These are phyloP conservation scores for Suillus clintonianus DNA, from an alignment of 768 basidiomycete species.

Conservation along the genomic window DNA sequence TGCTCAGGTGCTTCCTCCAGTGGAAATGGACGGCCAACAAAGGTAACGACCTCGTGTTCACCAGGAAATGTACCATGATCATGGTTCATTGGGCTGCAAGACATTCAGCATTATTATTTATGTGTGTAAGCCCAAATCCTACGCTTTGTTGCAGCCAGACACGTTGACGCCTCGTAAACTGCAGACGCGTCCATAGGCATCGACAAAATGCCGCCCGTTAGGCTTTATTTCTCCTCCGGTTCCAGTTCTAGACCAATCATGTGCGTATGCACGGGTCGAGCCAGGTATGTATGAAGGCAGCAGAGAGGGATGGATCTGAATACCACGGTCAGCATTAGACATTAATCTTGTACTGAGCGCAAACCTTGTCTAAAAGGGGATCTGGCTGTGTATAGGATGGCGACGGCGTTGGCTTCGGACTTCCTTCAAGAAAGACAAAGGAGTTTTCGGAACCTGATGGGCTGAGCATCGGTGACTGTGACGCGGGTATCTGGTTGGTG, in stretches of 20 bases:
- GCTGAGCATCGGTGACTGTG: conserved; percentile 20
- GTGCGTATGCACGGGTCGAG: conserved; percentile 55
- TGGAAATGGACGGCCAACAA: conserved; percentile 90
- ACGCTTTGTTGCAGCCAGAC: conserved; percentile 83
- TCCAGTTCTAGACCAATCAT: conserved; percentile 65
- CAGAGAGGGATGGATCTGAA: conserved; percentile 50
- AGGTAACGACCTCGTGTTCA: conserved; percentile 67
- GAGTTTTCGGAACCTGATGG: conserved; percentile 44
- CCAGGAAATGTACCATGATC: conserved; percentile 69
- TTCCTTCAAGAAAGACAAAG: conserved; percentile 47
- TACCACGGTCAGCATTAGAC: background rate
- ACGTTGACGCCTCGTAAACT: conserved; percentile 84
- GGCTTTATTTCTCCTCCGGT: conserved; percentile 59
- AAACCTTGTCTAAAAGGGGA: background rate
- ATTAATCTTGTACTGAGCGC: background rate
- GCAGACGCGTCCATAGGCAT: conserved; percentile 78
- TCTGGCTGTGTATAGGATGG: background rate
- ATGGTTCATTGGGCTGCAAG: conserved; percentile 64
- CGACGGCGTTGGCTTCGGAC: conserved; percentile 7
- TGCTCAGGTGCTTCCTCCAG: conserved; percentile 86
- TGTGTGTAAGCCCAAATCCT: conserved; percentile 24
- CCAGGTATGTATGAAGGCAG: conserved; percentile 48
- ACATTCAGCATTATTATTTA: background rate
- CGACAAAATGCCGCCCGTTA: conserved; percentile 81
- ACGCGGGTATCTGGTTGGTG: background rate